Evolutionary conservation across 1,139 yeast species (phyloP), one percentile per base, ranked within the genome.

Genomic region (Nakaseomyces delphensis): DNA sequence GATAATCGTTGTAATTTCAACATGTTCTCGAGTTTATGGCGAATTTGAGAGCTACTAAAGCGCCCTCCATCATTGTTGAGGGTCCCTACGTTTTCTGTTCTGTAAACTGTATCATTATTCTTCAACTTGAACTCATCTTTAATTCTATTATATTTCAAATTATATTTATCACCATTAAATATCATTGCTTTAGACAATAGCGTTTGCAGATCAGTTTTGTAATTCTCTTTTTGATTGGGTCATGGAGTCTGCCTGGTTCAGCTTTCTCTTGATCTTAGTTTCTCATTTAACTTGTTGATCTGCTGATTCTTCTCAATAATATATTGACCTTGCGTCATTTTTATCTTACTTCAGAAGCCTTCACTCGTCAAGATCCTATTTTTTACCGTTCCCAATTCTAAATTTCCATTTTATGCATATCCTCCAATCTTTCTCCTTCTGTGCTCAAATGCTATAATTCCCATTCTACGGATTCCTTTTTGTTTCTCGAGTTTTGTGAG

Each of bases 31-130:
- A n/a, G n/a, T n/a, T n/a, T n/a, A n/a, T n/a, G n/a, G n/a, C n/a
- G n/a, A n/a, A n/a, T n/a, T n/a, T n/a, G n/a, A n/a, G n/a, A n/a
- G n/a, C n/a, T n/a, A n/a, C n/a, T n/a, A n/a, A n/a, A n/a, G n/a
- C n/a, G n/a, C n/a, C n/a, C n/a, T n/a, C n/a, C n/a, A n/a, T n/a
- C n/a, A n/a, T n/a, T n/a, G n/a, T n/a, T n/a, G n/a, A n/a, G n/a
- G n/a, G n/a, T n/a, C n/a, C n/a, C n/a, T n/a, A n/a, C 37, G 25
- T 38, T 57, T 52, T 36, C 58, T 61, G 24, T 48, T 50, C 38
- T 53, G 58, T 32, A 57, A 41, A 11, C 40, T 31, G 25, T n/a
- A 50, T 50, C 28, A 55, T 43, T 48, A 41, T 55, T 56, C 54
- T 54, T 57, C 5, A 33, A 27, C n/a, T 33, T 33, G 18, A 33